phyloP scores from a whole-genome alignment of 495 filamentous ascomycete genomes.

The Elaphomyces granulatus region DNA sequence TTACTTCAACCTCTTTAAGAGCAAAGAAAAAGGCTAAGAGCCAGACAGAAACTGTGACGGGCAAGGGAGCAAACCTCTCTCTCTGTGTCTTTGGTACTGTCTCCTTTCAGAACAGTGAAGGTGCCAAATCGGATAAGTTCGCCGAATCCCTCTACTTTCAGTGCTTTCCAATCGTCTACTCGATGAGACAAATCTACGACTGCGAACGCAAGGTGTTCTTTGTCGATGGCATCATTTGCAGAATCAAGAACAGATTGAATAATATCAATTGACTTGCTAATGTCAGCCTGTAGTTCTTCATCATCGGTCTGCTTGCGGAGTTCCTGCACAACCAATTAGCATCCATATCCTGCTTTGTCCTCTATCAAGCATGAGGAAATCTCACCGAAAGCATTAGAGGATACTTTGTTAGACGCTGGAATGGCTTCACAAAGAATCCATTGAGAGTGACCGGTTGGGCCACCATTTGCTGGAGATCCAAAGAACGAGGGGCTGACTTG shows the following conservation, averaged over 20 bases:
- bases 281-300: slow-evolving; percentile 49
- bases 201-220: slow-evolving; percentile 65
- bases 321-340: slow-evolving; percentile 40
- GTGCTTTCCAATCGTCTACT: slow-evolving; percentile 97
- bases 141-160: slow-evolving; percentile 80
- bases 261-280: slow-evolving; percentile 55
- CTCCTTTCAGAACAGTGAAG: slow-evolving; percentile 84
- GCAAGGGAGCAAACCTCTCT: slow-evolving; percentile 53
- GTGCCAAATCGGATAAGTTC: slow-evolving; percentile 81
- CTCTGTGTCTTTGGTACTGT: slow-evolving; percentile 59
- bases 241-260: slow-evolving; percentile 62
- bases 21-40: too few relatives aligned
- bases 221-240: slow-evolving; percentile 81
- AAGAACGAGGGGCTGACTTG: slow-evolving; percentile 34
- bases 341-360: too few relatives aligned
- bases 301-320: slow-evolving; percentile 69
- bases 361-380: neutral
- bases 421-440: slow-evolving; percentile 88
- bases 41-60: neutral
- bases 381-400: slow-evolving; percentile 75
- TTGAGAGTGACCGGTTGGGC: slow-evolving; percentile 49
- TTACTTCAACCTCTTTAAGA: too few relatives aligned
- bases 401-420: slow-evolving; percentile 90
- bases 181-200: slow-evolving; percentile 62
- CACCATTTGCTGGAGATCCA: slow-evolving; percentile 47